These are phyloP conservation scores for Coprinellus aureogranulatus DNA, from an alignment of 768 basidiomycete genomes.

Conservation along the genomic window DNA sequence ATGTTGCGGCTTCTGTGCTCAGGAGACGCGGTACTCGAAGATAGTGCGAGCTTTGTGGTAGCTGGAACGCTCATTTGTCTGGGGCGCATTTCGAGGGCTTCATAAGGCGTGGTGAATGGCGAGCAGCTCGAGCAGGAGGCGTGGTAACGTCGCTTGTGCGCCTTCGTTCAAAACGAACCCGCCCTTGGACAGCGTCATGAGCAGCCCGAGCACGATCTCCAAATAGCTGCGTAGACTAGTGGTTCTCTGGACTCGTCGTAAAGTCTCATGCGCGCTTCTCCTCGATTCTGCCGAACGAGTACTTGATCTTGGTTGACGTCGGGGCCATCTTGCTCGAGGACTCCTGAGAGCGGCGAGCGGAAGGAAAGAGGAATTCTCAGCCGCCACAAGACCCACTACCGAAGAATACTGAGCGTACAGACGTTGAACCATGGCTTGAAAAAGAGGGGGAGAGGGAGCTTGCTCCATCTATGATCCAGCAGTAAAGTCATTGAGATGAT, in stretches of 20 bases:
- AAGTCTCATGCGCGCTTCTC: slow-evolving; percentile 83
- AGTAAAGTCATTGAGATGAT: not conserved
- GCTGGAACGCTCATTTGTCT: slow-evolving; percentile 36
- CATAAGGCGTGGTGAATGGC: not conserved
- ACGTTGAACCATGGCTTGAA: slow-evolving; percentile 34
- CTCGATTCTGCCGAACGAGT: slow-evolving; percentile 65
- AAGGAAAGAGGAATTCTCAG: not conserved
- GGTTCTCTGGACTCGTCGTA: slow-evolving; percentile 81
- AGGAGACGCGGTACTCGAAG: slow-evolving; percentile 49
- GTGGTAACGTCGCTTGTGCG: slow-evolving; percentile 35
- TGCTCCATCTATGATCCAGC: slow-evolving; percentile 51
- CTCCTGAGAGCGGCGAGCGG: not conserved
- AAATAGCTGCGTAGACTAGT: slow-evolving; percentile 93
- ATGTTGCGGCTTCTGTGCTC: slow-evolving; percentile 69
- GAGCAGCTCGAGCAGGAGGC: not conserved
- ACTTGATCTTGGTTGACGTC: slow-evolving; percentile 37
- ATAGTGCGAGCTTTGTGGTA: slow-evolving; percentile 70
- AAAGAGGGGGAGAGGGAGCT: slow-evolving; percentile 67
- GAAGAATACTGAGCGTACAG: too few relatives aligned
- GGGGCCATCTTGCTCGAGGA: slow-evolving; percentile 36
- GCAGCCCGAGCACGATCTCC: slow-evolving; percentile 92
- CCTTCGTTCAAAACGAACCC: slow-evolving; percentile 74
- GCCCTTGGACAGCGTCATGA: slow-evolving; percentile 83
- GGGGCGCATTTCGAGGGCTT: not conserved
- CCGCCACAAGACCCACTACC: too few relatives aligned